Evolutionary conservation across 306 rosid species (phyloP), one percentile per base, ranked within the genome.

Genomic region (Urtica urens): DNA sequence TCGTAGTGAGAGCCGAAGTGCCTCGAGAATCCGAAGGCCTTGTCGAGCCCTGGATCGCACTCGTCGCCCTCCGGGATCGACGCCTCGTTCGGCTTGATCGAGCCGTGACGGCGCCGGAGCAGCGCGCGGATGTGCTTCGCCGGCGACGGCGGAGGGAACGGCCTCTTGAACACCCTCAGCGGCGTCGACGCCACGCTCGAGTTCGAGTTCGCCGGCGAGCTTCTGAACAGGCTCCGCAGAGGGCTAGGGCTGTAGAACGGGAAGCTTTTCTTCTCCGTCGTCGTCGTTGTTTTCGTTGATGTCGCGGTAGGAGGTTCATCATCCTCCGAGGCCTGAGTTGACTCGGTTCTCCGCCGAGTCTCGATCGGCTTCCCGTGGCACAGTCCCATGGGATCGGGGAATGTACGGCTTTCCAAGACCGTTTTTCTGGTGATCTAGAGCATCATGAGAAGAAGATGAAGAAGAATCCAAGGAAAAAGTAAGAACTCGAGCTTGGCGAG

Each of bases 221-320:
- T 73, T 68, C 79, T 86, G 72, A 86, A 81, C 44, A 86, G 70
- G 46, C 78, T 79, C 2, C 74, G 86, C 18, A 79, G 69, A 11
- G 96, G 96, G 64, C 96, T 86, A 23, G 96, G 96, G 61, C 83
- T 86, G 75, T 74, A 86, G 63, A 86, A 86, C 8, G 90, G 96
- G 26, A 86, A 77, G 45, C n/a, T 7, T 16, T 72, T 74, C 2
- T n/a, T n/a, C n/a, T n/a, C n/a, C n/a, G n/a, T n/a, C n/a, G n/a
- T 16, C 40, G 40, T 10, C 33, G 33, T 10, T 4, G 6, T 28
- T 4, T 28, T 28, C 6, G 33, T 10, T 28, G 33, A 4, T 28
- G 33, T 28, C 6, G 33, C 33, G 51, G 59, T 53, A 25, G 26
- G 23, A 38, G 59, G 30, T 53, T 49, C 47, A 33, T 49, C 37